Conservation (phyloP, 306 rosid genomes). For the Ormosia semicastrata region DNA sequence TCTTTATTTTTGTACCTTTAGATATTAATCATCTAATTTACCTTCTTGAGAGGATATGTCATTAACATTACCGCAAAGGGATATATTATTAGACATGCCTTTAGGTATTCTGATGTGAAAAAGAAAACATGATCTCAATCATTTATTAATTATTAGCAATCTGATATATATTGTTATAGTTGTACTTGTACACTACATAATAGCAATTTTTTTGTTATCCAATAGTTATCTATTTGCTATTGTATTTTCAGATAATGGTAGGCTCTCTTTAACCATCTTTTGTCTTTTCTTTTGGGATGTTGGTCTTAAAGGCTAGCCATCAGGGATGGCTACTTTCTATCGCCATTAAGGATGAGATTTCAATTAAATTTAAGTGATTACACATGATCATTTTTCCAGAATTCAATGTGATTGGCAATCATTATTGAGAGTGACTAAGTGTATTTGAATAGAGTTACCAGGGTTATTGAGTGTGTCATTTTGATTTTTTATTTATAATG, state of each 20-base stretch:
- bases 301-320: background rate
- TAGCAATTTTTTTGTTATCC: background rate
- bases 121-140: background rate
- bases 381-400: background rate
- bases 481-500: background rate
- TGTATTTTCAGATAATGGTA: background rate
- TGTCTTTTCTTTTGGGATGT: background rate
- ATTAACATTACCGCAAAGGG: background rate
- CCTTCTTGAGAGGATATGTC: background rate
- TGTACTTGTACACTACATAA: background rate
- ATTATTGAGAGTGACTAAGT: background rate
- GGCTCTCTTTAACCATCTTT: background rate
- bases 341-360: constrained; percentile 7
- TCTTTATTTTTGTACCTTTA: background rate
- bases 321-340: background rate
- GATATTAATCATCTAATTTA: background rate
- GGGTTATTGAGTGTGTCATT: background rate
- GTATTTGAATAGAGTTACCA: background rate
- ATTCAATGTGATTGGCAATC: background rate
- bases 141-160: background rate
- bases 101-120: background rate
- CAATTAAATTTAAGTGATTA: background rate
- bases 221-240: background rate
- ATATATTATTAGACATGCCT: background rate
- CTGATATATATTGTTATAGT: background rate